These are phyloP conservation scores for Aspergillus viridinutans DNA, from an alignment of 2,329 filamentous ascomycete genomes.

Conservation along the genomic window DNA sequence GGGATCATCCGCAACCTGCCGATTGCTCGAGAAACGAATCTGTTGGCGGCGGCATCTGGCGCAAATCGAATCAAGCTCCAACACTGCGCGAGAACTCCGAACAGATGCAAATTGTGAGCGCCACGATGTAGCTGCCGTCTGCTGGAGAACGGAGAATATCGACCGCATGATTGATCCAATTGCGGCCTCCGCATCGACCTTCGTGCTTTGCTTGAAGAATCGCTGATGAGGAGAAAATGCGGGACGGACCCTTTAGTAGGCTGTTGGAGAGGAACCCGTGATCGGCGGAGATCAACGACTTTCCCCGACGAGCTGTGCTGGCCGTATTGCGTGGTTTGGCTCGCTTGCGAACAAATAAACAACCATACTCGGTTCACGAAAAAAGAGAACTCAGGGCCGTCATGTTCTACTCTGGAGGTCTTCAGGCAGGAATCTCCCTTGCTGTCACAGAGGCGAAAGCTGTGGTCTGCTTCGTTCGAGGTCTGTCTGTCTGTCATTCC, in stretches of 20 bases:
- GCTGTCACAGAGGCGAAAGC: constrained; percentile 72
- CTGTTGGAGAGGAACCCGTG: background rate
- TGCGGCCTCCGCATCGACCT: background rate
- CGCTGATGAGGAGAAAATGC: background rate
- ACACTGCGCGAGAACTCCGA: constrained; percentile 15
- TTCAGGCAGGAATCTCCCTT: constrained; percentile 74
- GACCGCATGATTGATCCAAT: constrained; percentile 22
- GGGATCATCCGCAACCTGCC: constrained; percentile 63
- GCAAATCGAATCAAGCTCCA: constrained; percentile 30
- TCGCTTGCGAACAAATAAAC: background rate
- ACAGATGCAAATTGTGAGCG: constrained; percentile 16
- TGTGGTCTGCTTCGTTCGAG: constrained; percentile 79
- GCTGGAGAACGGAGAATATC: constrained; percentile 25
- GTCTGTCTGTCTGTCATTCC: constrained; percentile 50
- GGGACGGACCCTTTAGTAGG: background rate
- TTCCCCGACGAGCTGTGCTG: background rate
- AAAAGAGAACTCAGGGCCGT: constrained; percentile 3
- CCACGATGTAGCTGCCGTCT: constrained; percentile 20
- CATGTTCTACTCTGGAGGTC: constrained; percentile 78
- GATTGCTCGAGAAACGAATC: constrained; percentile 44
- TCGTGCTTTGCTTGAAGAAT: background rate
- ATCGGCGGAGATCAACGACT: background rate
- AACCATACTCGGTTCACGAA: background rate
- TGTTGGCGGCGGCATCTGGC: constrained; percentile 35
- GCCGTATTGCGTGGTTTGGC: background rate